Base-by-base conservation (phyloP, 192 early-diverging fungal genomes). In the Coemansia sp. region DNA sequence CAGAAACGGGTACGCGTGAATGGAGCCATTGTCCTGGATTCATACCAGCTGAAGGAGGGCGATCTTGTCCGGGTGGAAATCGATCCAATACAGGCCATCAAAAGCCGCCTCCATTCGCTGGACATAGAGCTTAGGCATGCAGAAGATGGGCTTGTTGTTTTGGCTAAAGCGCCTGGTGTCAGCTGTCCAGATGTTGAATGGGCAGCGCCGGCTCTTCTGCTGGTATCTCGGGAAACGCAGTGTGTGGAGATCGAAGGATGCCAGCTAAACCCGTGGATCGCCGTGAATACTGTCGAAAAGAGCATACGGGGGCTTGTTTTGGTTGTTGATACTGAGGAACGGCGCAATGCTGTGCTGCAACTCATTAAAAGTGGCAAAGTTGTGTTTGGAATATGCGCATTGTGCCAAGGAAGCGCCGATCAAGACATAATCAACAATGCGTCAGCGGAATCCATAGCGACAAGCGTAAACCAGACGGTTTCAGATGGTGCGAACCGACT, bases 111-210 rank as follows among this genome's bases (percentile, higher is more conserved):
- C 49, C 80, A 76, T 10, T 72, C 58, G 7, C 63, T 89, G 13
- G 80, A 83, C 16, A 64, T 88, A 3, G 69, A 76, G 38, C 56
- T 91, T 21, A 67, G 63, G 0, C 85, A 88, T 58, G 64, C 84
- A 42, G 89, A 91, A 48, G 64, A 81, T 0, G 77, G 86, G 15
- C 52, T 91, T 9, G 84, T 74, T 7, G 76, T 91, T 9, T 64
- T 87, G 18, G 69, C 84, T 53, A 89, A 91, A 61, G 80, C 86
- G n/a, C 84, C 87, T 0, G 89, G 89, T 3, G 60, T 72, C n/a
- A 67, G 48, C 3, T 44, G 48, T 57, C 62, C 50, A 5, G 66
- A 74, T 37, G 59, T 69, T 1, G 77, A 72, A 57, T 77, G 68
- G 68, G 74, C 69, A 4, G 71, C 62, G 5, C 62, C 65, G 21